phyloP scores from a whole-genome alignment of 2,329 filamentous ascomycete species.

The Aphanocladium album region DNA sequence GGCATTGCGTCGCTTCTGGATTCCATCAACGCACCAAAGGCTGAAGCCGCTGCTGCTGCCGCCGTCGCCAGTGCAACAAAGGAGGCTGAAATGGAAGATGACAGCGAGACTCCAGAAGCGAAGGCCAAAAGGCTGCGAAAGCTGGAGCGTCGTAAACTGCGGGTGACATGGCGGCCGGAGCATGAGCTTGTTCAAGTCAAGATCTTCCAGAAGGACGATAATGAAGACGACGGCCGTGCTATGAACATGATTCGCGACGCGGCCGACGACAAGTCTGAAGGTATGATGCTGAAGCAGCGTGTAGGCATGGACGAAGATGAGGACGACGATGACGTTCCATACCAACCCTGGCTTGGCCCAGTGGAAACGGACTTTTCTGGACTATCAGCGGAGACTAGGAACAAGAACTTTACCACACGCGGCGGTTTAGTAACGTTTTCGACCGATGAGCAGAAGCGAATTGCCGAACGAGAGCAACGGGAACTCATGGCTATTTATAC shows the following conservation, averaged over 20 bases:
- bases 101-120: slow-evolving; percentile 63
- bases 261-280: slow-evolving; percentile 67
- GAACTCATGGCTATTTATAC: slow-evolving; percentile 60
- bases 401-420: slow-evolving; percentile 48
- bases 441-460: slow-evolving; percentile 52
- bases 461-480: slow-evolving; percentile 51
- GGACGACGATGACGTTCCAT: slow-evolving; percentile 52
- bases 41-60: slow-evolving; percentile 34
- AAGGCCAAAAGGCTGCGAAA: slow-evolving; percentile 64
- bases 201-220: slow-evolving; percentile 66
- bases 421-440: slow-evolving; percentile 47
- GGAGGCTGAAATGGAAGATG: slow-evolving; percentile 43
- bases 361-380: slow-evolving; percentile 41
- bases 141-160: slow-evolving; percentile 63
- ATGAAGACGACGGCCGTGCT: slow-evolving; percentile 64
- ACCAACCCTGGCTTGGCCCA: slow-evolving; percentile 49
- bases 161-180: slow-evolving; percentile 67
- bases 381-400: slow-evolving; percentile 41
- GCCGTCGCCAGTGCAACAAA: slow-evolving; percentile 43
- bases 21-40: slow-evolving; percentile 41
- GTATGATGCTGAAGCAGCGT: slow-evolving; percentile 61
- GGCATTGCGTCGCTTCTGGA: slow-evolving; percentile 52
- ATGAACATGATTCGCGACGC: slow-evolving; percentile 67
- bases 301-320: slow-evolving; percentile 46
- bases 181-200: slow-evolving; percentile 61